Evolutionary conservation across 805 yeast genomes (phyloP).

Genomic region (Cyberlindnera nakhonratchasimensis): DNA sequence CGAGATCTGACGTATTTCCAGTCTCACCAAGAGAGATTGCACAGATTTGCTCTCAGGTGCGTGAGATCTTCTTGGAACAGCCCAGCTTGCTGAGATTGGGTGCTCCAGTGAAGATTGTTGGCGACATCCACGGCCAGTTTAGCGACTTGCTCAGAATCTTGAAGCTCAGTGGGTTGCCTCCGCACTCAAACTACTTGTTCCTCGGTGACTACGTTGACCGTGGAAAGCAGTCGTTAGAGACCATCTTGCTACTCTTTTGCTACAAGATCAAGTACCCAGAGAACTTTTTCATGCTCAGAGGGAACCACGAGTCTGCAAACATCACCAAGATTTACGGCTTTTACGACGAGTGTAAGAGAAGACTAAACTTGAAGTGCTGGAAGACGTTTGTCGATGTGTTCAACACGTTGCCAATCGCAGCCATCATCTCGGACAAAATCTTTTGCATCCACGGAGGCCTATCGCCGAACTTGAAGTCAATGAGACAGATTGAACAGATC

Average conservation of each 20-base stretch:
- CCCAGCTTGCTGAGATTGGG: conserved; percentile 82
- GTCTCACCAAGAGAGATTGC: conserved; percentile 57
- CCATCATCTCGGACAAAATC: conserved; percentile 91
- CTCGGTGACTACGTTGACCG: conserved; percentile 97
- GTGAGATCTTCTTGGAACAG: conserved; percentile 85
- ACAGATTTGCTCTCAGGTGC: conserved; percentile 75
- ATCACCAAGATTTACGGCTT: conserved; percentile 96
- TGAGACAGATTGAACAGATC: conserved; percentile 67
- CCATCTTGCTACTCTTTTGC: conserved; percentile 80
- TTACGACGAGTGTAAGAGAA: conserved; percentile 95
- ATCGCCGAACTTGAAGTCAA: conserved; percentile 63
- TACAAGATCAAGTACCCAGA: conserved; percentile 97
- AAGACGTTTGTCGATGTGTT: conserved; percentile 90
- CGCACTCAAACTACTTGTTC: conserved; percentile 85
- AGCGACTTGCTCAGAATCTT: conserved; percentile 87
- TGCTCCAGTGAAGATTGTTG: conserved; percentile 79
- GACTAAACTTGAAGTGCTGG: conserved; percentile 93
- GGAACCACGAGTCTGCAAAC: conserved; percentile 97
- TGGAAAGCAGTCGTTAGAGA: conserved; percentile 94
- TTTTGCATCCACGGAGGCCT: conserved; percentile 87
- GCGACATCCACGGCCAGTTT: conserved; percentile 97
- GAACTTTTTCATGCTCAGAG: conserved; percentile 86
- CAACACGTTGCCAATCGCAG: conserved; percentile 93
- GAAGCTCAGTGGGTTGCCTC: conserved; percentile 96
- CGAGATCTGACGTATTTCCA: conserved; percentile 23